phyloP scores from a whole-genome alignment of 805 yeast genomes.

The Wickerhamiella alocasiicola region DNA sequence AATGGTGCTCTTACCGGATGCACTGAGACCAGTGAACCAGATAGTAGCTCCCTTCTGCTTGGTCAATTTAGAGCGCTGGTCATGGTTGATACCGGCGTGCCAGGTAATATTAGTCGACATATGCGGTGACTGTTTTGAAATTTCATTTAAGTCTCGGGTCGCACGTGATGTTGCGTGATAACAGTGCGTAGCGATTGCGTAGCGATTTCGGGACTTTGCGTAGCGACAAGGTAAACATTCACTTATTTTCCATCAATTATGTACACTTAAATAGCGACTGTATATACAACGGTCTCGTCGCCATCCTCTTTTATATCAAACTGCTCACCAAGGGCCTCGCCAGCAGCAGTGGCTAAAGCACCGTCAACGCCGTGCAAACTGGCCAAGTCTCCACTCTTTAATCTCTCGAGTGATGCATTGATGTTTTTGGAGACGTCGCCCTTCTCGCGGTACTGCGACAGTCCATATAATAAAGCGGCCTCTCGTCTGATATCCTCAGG shows the following conservation, averaged over 20 bases:
- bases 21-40: slow-evolving; percentile 93
- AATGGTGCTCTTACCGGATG: slow-evolving; percentile 88
- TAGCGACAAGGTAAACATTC: background rate
- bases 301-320: slow-evolving; percentile 2
- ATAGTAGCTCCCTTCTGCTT: slow-evolving; percentile 81
- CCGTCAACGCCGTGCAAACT: slow-evolving; percentile 6
- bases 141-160: background rate
- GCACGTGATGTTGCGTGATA: slow-evolving; percentile 8
- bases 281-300: slow-evolving; percentile 5
- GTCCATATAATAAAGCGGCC: slow-evolving; percentile 15
- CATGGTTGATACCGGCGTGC: slow-evolving; percentile 82
- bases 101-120: slow-evolving; percentile 97
- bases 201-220: background rate
- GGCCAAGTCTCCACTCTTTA: background rate
- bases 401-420: slow-evolving; percentile 2
- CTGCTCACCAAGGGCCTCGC: background rate
- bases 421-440: slow-evolving; percentile 9
- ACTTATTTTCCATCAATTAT: too few species aligned
- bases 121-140: slow-evolving; percentile 10
- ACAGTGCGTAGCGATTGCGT: background rate
- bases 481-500: slow-evolving; percentile 13
- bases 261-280: background rate
- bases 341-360: slow-evolving; percentile 12
- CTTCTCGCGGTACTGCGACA: slow-evolving; percentile 13
- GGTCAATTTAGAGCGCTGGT: slow-evolving; percentile 58